Evolutionary conservation across 2,329 filamentous ascomycete genomes (phyloP), one percentile per base, ranked within the genome.

Genomic region (Xylaria multiplex): DNA sequence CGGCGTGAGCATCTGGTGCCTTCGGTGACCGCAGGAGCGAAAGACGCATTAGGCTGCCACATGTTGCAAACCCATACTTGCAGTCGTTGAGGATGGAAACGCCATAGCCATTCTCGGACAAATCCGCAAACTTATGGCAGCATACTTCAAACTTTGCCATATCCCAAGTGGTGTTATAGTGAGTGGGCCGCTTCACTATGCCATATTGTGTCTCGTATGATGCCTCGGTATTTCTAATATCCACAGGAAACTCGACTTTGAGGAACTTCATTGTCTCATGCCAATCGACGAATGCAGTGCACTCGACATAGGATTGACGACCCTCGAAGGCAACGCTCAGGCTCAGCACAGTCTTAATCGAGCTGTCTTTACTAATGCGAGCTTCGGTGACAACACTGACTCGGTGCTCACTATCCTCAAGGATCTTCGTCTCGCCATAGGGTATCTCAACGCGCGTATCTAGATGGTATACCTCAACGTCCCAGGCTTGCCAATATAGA

Each of bases 111-210:
- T 92, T 85, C 79, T 97, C 94, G 0, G 91, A 95, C 30, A 97
- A 82, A 78, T 97, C 94, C 11, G 94, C 94, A 83, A 93, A 97
- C 77, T 94, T 95, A 82, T 97, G 94, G 78, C 92, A 95, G 84
- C 93, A 97, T 58, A 97, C 94, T 81, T 97, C 94, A 73, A 97
- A 97, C 75, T 97, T 97, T 75, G 94, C 94, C 93, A 97, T 97
- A 76, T 97, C 93, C 93, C 93, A 97, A 71, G 84, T 91, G 2
- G 96, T 99, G 81, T 99, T 99, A 86, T 97, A 98, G 81, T 99
- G 96, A 0, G 96, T 99, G 2, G 96, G 95, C 35, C 96, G 88
- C 71, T 89, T 89, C 69, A 96, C 90, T 72, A 97, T 88, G 72
- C 95, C 95, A 75, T 93, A 98, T 74, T 97, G 94, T 7, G 93